Evolutionary conservation across 2,329 filamentous ascomycete species (phyloP).

Genomic region (Gaeumannomyces tritici): DNA sequence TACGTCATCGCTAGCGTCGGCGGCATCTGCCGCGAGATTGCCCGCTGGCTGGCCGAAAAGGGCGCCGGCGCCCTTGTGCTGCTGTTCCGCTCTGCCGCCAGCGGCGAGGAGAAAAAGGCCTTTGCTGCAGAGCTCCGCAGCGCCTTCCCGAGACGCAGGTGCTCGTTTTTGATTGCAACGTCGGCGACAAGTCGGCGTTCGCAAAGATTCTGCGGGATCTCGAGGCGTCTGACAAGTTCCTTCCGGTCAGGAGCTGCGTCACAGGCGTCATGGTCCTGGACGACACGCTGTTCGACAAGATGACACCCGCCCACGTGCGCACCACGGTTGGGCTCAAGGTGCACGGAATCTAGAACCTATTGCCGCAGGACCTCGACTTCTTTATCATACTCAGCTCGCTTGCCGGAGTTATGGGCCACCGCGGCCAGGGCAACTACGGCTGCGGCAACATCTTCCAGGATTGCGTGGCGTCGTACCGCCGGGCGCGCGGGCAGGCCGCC

Average conservation of each 20-base stretch:
- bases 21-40: constrained; percentile 10
- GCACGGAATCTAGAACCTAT: constrained; percentile 37
- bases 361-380: constrained; percentile 29
- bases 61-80: constrained; percentile 7
- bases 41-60: constrained; percentile 12
- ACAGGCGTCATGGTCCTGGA: constrained; percentile 2
- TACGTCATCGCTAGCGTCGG: constrained; percentile 15
- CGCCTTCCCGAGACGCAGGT: constrained; percentile 5
- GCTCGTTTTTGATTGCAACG: constrained; percentile 8
- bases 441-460: constrained; percentile 25
- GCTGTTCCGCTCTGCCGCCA: constrained; percentile 6
- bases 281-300: constrained; percentile 38
- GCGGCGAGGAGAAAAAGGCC: too few relatives aligned
- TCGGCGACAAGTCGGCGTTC: constrained; percentile 7
- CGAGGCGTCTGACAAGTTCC: constrained; percentile 5
- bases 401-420: constrained; percentile 22
- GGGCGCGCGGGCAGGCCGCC: constrained; percentile 17
- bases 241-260: constrained; percentile 8
- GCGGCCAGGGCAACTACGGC: constrained; percentile 23
- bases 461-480: constrained; percentile 18
- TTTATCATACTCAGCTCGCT: constrained; percentile 37
- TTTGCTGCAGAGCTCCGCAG: too few relatives aligned
- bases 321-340: constrained; percentile 39
- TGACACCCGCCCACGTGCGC: constrained; percentile 35
- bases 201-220: constrained; percentile 6